A percentile compares a stretch with the other conserved stretches of the same genome.
These are phyloP conservation scores for Fomitopsis pinicola DNA, from an alignment of 1,284 basidiomycete genomes.

Conservation along the genomic window DNA sequence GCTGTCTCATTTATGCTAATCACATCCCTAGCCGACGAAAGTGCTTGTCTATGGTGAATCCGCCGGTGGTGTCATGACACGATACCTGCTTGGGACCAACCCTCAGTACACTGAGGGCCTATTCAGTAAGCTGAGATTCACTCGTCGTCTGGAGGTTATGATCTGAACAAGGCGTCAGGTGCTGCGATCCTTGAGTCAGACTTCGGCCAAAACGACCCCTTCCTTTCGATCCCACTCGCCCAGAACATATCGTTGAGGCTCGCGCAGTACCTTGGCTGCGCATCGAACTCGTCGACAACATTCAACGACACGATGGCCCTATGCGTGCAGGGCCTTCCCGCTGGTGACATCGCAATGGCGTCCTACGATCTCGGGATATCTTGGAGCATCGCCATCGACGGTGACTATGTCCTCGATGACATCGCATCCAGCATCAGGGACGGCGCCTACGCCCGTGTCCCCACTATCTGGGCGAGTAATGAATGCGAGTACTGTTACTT, in stretches of 20 bases:
- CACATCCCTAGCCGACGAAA: constrained; percentile 3
- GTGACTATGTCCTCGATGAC: constrained; percentile 11
- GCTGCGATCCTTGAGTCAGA: constrained; percentile 12
- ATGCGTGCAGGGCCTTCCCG: constrained; percentile 5
- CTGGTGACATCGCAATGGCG: constrained; percentile 4
- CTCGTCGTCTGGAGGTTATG: not conserved
- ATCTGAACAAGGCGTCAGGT: not conserved
- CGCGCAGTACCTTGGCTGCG: constrained; percentile 8
- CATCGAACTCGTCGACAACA: constrained; percentile 3
- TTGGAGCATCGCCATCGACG: constrained; percentile 10
- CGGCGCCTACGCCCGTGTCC: constrained; percentile 10
- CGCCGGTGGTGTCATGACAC: constrained; percentile 10
- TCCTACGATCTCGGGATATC: constrained; percentile 8
- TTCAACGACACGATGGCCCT: constrained; percentile 8
- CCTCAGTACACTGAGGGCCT: constrained; percentile 10
- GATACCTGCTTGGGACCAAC: constrained; percentile 10
- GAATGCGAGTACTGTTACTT: constrained; percentile 14
- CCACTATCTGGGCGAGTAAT: constrained; percentile 12
- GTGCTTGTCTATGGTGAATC: constrained; percentile 13
- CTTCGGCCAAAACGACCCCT: constrained; percentile 4
- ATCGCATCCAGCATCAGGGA: constrained; percentile 12
- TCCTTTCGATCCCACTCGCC: constrained; percentile 2
- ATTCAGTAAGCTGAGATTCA: constrained; percentile 6
- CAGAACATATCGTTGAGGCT: constrained; percentile 6
- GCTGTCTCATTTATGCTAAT: not conserved